Evolutionary conservation across 139 green algal species (phyloP).

Genomic region (Gonium pectorale): DNA sequence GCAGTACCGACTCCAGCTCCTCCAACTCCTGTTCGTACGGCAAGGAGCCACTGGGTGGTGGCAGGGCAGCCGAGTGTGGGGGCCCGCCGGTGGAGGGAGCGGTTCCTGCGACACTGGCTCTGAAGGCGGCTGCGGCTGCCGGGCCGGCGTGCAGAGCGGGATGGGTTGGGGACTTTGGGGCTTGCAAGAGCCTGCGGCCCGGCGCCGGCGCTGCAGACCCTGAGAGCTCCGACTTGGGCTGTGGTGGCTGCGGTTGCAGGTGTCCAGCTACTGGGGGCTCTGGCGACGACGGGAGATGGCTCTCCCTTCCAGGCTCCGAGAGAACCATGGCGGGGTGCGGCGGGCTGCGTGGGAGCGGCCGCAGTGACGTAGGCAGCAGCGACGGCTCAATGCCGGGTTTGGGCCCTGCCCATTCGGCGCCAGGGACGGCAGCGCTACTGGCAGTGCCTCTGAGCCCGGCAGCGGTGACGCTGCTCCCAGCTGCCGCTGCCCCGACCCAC

Average conservation of each 20-base stretch:
- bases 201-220: neutral
- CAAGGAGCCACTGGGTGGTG: neutral
- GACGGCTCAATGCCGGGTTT: too few relatives aligned
- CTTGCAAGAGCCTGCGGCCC: neutral
- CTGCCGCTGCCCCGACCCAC: neutral
- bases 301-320: neutral
- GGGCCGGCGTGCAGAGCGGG: neutral
- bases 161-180: neutral
- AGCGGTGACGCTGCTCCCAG: neutral
- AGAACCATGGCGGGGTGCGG: too few relatives aligned
- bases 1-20: neutral
- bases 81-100: neutral
- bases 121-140: neutral
- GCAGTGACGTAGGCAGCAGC: too few relatives aligned
- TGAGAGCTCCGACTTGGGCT: neutral
- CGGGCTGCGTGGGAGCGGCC: too few relatives aligned
- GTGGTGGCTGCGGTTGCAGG: neutral
- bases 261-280: neutral
- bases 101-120: neutral
- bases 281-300: neutral
- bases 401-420: too few relatives aligned
- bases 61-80: neutral
- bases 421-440: too few relatives aligned
- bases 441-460: neutral
- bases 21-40: neutral